Conservation (phyloP, 2,329 filamentous ascomycete genomes). For the Colletotrichum sublineola region DNA sequence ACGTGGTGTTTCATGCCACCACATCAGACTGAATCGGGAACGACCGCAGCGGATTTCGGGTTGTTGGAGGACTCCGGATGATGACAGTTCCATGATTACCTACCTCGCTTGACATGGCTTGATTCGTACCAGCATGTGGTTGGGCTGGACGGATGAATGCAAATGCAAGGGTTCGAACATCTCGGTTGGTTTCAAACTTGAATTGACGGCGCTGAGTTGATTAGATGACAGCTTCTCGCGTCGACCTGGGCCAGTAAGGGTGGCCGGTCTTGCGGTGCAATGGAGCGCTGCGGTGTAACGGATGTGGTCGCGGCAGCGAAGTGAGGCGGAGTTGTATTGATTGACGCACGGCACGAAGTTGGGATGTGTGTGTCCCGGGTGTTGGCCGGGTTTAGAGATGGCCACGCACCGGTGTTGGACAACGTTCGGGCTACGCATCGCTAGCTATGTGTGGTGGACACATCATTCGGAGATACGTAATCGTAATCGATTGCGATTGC, state of each 20-base stretch:
- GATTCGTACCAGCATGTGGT: neutral
- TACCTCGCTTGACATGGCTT: neutral
- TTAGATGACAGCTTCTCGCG: conserved; percentile 21
- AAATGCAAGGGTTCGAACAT: neutral
- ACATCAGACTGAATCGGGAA: conserved; percentile 4
- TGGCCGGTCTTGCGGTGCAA: neutral
- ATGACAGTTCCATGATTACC: conserved; percentile 4
- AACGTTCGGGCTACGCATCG: neutral
- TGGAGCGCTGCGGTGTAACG: neutral
- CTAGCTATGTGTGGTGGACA: too few species aligned
- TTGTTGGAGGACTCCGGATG: conserved; percentile 10
- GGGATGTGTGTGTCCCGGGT: neutral
- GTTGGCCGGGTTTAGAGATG: conserved; percentile 11
- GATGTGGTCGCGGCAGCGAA: neutral
- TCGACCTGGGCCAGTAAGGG: neutral
- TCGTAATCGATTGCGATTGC: too few species aligned
- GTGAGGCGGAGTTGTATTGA: neutral
- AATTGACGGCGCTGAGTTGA: neutral
- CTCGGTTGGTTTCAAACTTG: neutral
- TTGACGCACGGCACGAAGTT: conserved; percentile 16
- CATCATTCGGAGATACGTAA: neutral
- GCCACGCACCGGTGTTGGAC: conserved; percentile 4
- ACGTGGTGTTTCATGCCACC: conserved; percentile 26
- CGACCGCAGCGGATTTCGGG: conserved; percentile 24
- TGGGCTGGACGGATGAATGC: neutral